Evolutionary conservation across 768 basidiomycete genomes (phyloP), one percentile per base, ranked within the genome.

Genomic region (Guyanaporus albipodus): DNA sequence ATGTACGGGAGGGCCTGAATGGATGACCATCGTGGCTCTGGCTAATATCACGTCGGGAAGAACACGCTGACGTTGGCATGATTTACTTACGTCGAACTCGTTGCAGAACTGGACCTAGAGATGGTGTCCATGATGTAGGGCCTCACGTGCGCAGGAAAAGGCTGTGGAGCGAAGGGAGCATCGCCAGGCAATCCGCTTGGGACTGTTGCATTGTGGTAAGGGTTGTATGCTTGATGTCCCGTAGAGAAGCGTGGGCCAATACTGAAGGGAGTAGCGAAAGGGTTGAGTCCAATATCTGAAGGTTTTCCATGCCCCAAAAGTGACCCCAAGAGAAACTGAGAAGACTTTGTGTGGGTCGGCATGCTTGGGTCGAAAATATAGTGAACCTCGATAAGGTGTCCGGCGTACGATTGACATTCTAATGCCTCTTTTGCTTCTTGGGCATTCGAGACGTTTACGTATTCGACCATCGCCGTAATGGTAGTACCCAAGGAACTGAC

Each of bases 401-500:
- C 74, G 11, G 75, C 77, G 58, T 88, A 89, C 33, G 69, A 61
- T 57, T 89, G 86, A 44, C 77, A 78, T 42, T 78, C 71, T 49
- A 89, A 71, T 29, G 72, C 66, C 15, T 77, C 76, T 49, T 75
- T 80, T 9, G 87, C 87, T 60, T 88, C 85, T 47, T 73, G 70
- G 29, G 87, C 84, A 49, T 77, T 71, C 28, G 69, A 66, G 34
- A 69, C 49, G 17, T 76, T 71, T 28, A 73, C 64, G 55, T 85
- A 87, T 60, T 85, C 80, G n/a, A 86, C 85, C 21, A 80, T 55
- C 43, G 75, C 83, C 22, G 80, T 76, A 28, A 77, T 70, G 31
- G 72, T 74, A 39, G 70, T 72, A 44, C 66, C 54, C 26, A 64
- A 53, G 7, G 54, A 26, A 27, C 69, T 67, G 31, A 60, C 61